Percentiles rank a stretch among this genome's conserved stretches.
Conservation (phyloP, 306 rosid species). For the Lathyrus oleraceus region DNA sequence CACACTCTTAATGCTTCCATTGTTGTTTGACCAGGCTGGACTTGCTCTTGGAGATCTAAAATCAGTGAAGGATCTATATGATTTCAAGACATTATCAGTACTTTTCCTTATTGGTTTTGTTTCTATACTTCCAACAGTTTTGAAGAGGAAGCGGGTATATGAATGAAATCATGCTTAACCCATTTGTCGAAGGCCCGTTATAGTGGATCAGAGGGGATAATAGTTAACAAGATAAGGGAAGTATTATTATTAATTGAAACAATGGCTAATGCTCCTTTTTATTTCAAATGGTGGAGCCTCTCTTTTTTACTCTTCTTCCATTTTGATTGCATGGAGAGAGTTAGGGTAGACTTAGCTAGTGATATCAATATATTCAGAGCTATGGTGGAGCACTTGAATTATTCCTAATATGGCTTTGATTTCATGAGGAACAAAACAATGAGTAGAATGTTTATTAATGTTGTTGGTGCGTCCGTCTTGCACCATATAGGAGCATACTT, state of each 20-base stretch:
- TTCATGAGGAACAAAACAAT: constrained; percentile 28
- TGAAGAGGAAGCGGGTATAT: constrained; percentile 88
- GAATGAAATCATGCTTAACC: constrained; percentile 52
- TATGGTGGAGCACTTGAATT: constrained; percentile 19
- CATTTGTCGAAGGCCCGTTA: constrained; percentile 33
- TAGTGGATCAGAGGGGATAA: constrained; percentile 21
- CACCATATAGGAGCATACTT: constrained; percentile 29
- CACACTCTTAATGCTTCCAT: constrained; percentile 19
- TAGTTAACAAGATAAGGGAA: constrained; percentile 27
- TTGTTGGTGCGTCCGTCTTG: constrained; percentile 24
- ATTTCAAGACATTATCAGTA: constrained; percentile 78
- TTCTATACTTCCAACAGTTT: constrained; percentile 64
- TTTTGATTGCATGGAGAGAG: constrained; percentile 30
- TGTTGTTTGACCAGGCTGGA: constrained; percentile 73
- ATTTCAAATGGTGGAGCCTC: constrained; percentile 36
- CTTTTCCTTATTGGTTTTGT: constrained; percentile 90
- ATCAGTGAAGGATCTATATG: constrained; percentile 91
- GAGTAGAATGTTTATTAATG: constrained; percentile 30
- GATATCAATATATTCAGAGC: constrained; percentile 28
- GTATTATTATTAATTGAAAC: constrained; percentile 31
- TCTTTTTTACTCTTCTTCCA: background rate
- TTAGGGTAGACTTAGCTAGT: constrained; percentile 28
- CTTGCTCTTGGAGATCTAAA: constrained; percentile 98
- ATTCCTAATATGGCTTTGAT: constrained; percentile 30
- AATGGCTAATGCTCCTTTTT: constrained; percentile 33